A percentile compares a stretch with the other conserved stretches of the same genome.
These are phyloP conservation scores for Spatholobus suberectus DNA, from an alignment of 306 rosid species.

Conservation along the genomic window DNA sequence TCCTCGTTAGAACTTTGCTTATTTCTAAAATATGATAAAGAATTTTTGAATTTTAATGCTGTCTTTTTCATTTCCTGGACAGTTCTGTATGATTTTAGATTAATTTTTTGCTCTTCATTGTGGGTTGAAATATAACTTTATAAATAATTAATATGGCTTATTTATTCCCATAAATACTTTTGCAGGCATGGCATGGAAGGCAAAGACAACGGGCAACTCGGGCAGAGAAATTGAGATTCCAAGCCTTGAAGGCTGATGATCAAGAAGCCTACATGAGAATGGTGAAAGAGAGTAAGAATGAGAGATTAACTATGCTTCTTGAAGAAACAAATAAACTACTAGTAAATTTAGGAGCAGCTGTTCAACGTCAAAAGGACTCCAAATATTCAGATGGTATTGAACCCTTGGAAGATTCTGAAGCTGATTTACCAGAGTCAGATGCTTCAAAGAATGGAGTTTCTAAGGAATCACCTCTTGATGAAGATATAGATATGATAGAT, in stretches of 20 bases:
- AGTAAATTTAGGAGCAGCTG: conserved; percentile 98
- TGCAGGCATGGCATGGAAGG: conserved; percentile 98
- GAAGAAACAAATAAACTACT: conserved; percentile 98
- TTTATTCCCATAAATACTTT: conserved; percentile 33
- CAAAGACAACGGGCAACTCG: conserved; percentile 97
- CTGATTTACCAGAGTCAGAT: conserved; percentile 76
- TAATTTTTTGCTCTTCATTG: conserved; percentile 8
- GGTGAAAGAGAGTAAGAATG: conserved; percentile 99
- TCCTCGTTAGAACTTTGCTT: neutral
- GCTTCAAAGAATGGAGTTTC: conserved; percentile 67
- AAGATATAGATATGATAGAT: conserved; percentile 73
- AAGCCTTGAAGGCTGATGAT: conserved; percentile 97
- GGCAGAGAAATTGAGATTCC: conserved; percentile 97
- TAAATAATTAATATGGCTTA: conserved; percentile 32
- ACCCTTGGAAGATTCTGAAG: conserved; percentile 80
- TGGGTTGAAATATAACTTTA: conserved; percentile 26
- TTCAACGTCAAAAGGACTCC: conserved; percentile 94
- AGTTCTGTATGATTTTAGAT: conserved; percentile 16
- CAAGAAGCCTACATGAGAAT: conserved; percentile 99
- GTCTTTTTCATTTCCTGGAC: conserved; percentile 14
- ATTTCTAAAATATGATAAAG: neutral
- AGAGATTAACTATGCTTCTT: conserved; percentile 86
- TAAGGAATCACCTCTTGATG: conserved; percentile 70
- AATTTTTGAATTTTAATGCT: neutral
- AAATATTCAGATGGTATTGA: conserved; percentile 82